Base-by-base conservation (phyloP, 306 rosid genomes). In the Fragaria iinumae region DNA sequence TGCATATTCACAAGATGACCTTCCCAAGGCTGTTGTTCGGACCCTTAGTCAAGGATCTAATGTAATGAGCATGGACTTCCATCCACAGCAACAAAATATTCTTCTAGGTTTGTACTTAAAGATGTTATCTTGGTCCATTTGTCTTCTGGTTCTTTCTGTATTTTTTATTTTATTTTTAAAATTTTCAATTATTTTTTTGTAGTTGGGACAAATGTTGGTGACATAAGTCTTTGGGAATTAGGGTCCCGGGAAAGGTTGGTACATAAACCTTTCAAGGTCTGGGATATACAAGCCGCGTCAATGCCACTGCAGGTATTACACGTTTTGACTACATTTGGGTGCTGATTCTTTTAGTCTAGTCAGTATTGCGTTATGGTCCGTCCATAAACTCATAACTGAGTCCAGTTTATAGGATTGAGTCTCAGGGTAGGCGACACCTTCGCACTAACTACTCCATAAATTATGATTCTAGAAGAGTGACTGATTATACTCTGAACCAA, bases 151-250 rank as follows among this genome's bases (percentile, higher is more conserved):
- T 62, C 17, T 16, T 71, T 25, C 43, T 10, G 12, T 49, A 20
- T 10, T 5, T 3, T 59, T 29, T 11, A 27, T 62, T 14, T 14
- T 62, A 2, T 13, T 72, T 11, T 67, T 63, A 29, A 21, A 48
- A 6, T 48, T 67, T 4, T 44, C 11, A 2, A 43, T 57, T 53
- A 32, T 55, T 70, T 80, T 34, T 77, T 74, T 80, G 73, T 72
- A 84, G 87, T 80, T 21, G 84, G 87, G 71, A 84, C 87, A 62
- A 84, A 84, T 77, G 87, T 84, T 74, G 87, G 87, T 48, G 87
- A 84, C 72, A 77, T 84, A 66, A 81, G 87, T 70, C 80, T 84
- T 65, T 84, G 87, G 87, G 87, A 84, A 74, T 77, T 84, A 53
- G 84, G 83, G 38, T 84, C 84, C 25, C 80, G 80, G 75, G 84